Evolutionary conservation across 768 basidiomycete species (phyloP), one percentile per base, ranked within the genome.

Genomic region (Tricholomella constricta): DNA sequence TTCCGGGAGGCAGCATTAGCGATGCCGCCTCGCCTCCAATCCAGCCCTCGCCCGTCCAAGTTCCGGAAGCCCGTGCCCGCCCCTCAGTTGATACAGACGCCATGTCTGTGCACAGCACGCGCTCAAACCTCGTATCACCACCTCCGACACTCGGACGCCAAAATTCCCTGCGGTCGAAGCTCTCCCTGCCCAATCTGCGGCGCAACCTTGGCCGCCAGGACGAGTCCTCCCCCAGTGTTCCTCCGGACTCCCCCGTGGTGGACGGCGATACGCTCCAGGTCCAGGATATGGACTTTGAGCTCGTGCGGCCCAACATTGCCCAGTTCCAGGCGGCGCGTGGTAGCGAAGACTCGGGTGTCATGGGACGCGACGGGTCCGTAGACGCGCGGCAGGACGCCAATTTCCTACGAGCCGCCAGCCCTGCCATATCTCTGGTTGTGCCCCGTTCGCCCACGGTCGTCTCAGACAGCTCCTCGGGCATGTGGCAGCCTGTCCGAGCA

Each of bases 221-320:
- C 27, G 78, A 76, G n/a, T n/a, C n/a, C 2, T 60, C 68, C 0
- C 52, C 62, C 12, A 65, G 58, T 45, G 44, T 62, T 4, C 56
- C 49, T 2, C 64, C 68, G 5, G 51, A 46, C 6, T 62, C 65
- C 6, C 66, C 62, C 14, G 44, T 41, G 10, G 51, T 48, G 9
- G 75, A 79, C 5, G 71, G 74, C 35, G 81, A 88, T 58, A 82
- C 81, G 1, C 77, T 91, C 5, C 89, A 92, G 50, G 86, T 91
- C 7, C 73, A 88, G 63, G 86, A 91, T 63, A 86, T 85, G 76
- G 89, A 91, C 58, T 92, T 93, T 58, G 87, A 91, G 69, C 79
- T 91, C 12, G 76, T 92, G 29, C 75, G 80, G 20, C 90, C 89
- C 0, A 75, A 70, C n/a, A 56, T 86, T 10, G 69, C 80, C 0